phyloP scores from a whole-genome alignment of 2,329 filamentous ascomycete genomes.

The Epichloe hybrida region DNA sequence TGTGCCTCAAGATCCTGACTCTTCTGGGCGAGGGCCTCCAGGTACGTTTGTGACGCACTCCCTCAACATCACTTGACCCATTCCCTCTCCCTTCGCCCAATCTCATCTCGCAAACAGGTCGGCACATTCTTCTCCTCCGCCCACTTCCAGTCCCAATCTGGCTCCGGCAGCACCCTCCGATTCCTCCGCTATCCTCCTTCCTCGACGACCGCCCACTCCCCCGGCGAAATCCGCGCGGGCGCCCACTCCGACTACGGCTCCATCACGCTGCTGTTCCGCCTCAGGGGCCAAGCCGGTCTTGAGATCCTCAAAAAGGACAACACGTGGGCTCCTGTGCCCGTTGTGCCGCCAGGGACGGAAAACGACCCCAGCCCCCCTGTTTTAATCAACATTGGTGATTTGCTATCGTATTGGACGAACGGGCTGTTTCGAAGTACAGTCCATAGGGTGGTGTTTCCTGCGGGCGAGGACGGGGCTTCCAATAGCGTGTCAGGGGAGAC shows the following conservation, averaged over 20 bases:
- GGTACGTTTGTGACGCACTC: slow-evolving; percentile 24
- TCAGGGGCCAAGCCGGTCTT: slow-evolving; percentile 70
- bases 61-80: not conserved
- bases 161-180: slow-evolving; percentile 49
- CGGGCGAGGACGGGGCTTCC: slow-evolving; percentile 6
- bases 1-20: slow-evolving; percentile 60
- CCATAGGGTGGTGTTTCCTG: slow-evolving; percentile 68
- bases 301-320: slow-evolving; percentile 57
- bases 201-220: slow-evolving; percentile 27
- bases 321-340: slow-evolving; percentile 51
- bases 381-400: slow-evolving; percentile 61
- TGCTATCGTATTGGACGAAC: slow-evolving; percentile 78
- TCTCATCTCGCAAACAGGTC: slow-evolving; percentile 18
- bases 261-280: slow-evolving; percentile 68
- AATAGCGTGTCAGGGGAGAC: slow-evolving; percentile 28
- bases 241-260: slow-evolving; percentile 82
- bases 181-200: slow-evolving; percentile 59
- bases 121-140: slow-evolving; percentile 40
- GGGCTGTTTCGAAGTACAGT: slow-evolving; percentile 78
- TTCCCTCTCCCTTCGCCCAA: slow-evolving; percentile 4
- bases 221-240: slow-evolving; percentile 65
- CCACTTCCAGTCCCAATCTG: slow-evolving; percentile 29
- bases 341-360: slow-evolving; percentile 48
- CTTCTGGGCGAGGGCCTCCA: slow-evolving; percentile 68
- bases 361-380: slow-evolving; percentile 56